Evolutionary conservation across 768 basidiomycete species (phyloP).

Genomic region (Galerina sulciceps): DNA sequence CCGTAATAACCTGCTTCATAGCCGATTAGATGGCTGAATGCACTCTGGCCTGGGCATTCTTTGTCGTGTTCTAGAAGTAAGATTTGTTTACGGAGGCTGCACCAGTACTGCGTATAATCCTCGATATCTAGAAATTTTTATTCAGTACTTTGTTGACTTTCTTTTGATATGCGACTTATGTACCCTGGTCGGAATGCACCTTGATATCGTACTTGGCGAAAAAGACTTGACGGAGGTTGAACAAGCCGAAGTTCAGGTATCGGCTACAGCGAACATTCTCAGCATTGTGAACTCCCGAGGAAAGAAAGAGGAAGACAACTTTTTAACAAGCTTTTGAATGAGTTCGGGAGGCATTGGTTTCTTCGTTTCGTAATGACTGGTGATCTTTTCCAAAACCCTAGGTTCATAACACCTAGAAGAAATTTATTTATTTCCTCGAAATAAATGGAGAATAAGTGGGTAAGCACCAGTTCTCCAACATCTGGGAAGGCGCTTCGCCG

Average conservation of each 20-base stretch:
- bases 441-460: background rate
- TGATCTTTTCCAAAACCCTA: conserved; percentile 75
- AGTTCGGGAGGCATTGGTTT: conserved; percentile 70
- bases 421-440: no score
- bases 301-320: conserved; percentile 38
- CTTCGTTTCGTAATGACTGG: conserved; percentile 80
- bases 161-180: background rate
- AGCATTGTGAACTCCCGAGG: background rate
- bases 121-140: conserved; percentile 42
- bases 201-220: conserved; percentile 80
- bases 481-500: conserved; percentile 92
- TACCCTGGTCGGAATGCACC: conserved; percentile 70
- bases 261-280: conserved; percentile 40
- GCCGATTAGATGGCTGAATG: conserved; percentile 78
- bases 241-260: conserved; percentile 83
- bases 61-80: conserved; percentile 71
- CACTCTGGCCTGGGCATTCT: conserved; percentile 68
- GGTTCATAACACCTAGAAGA: conserved; percentile 76
- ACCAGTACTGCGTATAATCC: conserved; percentile 87
- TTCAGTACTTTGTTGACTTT: background rate
- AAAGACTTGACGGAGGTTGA: conserved; percentile 84
- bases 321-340: conserved; percentile 81
- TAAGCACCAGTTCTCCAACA: conserved; percentile 86
- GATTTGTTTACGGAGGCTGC: conserved; percentile 66
- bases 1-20: conserved; percentile 76